phyloP scores from a whole-genome alignment of 352 stramenopile species.

The Globisporangium viniferum region DNA sequence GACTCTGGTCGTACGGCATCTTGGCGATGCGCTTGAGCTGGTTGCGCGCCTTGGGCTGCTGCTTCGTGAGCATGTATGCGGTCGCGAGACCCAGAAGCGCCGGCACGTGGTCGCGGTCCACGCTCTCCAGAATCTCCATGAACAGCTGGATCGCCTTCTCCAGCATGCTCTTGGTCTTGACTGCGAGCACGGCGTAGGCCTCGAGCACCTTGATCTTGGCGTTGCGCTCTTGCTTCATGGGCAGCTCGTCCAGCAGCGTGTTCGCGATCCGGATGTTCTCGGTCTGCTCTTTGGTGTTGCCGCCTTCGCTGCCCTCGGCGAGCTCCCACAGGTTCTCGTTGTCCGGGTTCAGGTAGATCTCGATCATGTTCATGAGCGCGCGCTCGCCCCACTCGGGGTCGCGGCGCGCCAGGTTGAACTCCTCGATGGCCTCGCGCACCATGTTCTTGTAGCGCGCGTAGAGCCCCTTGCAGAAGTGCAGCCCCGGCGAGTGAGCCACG shows the following conservation, averaged over 20 bases:
- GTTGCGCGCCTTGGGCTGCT: conserved; percentile 91
- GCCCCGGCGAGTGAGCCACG: conserved; percentile 73
- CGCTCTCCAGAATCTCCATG: conserved; percentile 86
- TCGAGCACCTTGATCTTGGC: conserved; percentile 82
- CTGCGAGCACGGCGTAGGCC: conserved; percentile 81
- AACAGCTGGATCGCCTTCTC: conserved; percentile 90
- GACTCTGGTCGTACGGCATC: conserved; percentile 86
- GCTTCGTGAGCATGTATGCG: conserved; percentile 92
- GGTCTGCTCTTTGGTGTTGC: conserved; percentile 70
- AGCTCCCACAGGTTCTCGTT: conserved; percentile 92
- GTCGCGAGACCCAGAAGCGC: conserved; percentile 87
- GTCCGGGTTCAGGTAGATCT: conserved; percentile 94
- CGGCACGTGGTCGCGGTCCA: conserved; percentile 87
- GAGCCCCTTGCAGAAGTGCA: conserved; percentile 91
- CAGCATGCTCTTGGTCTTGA: conserved; percentile 77
- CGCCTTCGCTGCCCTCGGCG: conserved; percentile 15
- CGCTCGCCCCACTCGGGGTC: conserved; percentile 87
- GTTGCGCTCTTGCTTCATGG: conserved; percentile 25
- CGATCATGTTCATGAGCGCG: conserved; percentile 91
- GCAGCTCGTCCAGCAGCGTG: conserved; percentile 85
- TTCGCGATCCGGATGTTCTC: conserved; percentile 89
- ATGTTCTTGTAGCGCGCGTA: conserved; percentile 90
- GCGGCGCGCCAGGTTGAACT: conserved; percentile 15
- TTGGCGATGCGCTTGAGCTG: conserved; percentile 95
- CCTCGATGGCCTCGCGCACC: conserved; percentile 86